phyloP scores from a whole-genome alignment of 495 filamentous ascomycete species.

The Neurospora pannonica region DNA sequence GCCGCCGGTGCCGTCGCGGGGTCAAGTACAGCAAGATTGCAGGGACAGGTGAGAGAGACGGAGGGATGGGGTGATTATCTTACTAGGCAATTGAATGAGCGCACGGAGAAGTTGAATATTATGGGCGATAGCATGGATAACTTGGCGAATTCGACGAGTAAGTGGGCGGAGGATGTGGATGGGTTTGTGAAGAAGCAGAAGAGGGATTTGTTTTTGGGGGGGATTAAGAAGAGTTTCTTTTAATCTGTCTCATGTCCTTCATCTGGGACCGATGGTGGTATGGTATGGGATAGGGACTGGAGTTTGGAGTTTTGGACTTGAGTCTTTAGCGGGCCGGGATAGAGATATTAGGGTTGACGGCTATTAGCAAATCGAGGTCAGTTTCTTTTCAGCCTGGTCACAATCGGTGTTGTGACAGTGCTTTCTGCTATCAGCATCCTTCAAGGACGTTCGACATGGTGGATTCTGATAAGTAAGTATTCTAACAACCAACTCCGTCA shows the following conservation, averaged over 20 bases:
- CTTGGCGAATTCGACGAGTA: constrained; percentile 66
- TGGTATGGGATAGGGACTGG: too few species aligned
- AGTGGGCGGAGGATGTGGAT: constrained; percentile 76
- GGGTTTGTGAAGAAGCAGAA: constrained; percentile 84
- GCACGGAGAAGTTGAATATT: constrained; percentile 75
- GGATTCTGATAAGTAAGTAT: too few species aligned
- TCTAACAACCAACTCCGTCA: too few species aligned
- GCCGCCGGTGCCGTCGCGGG: constrained; percentile 27
- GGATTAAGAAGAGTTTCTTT: constrained; percentile 38
- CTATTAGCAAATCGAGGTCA: too few species aligned
- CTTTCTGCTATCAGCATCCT: too few species aligned
- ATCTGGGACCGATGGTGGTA: too few species aligned
- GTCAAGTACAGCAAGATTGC: constrained; percentile 56
- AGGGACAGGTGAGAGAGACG: constrained; percentile 29
- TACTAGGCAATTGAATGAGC: constrained; percentile 74
- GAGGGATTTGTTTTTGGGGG: constrained; percentile 64
- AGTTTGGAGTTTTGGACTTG: too few species aligned
- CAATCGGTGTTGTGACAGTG: too few species aligned
- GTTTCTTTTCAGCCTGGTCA: too few species aligned
- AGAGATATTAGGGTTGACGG: too few species aligned
- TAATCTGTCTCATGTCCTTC: background rate
- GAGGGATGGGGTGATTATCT: constrained; percentile 57
- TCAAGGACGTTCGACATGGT: too few species aligned
- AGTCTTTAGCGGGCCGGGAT: too few species aligned
- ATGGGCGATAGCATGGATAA: constrained; percentile 77